These are phyloP conservation scores for Jaapia argillacea DNA, from an alignment of 768 basidiomycete species.

Conservation along the genomic window DNA sequence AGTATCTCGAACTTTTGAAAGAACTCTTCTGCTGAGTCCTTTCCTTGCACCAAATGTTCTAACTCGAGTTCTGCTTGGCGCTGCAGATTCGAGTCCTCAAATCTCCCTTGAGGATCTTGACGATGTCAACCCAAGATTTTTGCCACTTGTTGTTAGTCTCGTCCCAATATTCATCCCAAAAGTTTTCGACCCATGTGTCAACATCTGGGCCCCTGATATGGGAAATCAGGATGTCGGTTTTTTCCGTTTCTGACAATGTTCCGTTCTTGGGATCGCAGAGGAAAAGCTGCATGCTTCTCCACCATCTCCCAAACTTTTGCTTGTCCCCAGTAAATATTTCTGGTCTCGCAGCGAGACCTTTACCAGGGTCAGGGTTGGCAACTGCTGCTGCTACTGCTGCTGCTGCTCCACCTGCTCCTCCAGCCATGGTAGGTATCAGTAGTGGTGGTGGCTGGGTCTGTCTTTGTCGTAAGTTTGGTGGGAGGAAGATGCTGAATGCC, in stretches of 20 bases:
- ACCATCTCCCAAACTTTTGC: background rate
- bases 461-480: too few species aligned
- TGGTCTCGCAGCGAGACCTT: background rate
- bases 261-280: background rate
- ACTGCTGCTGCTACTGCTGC: too few species aligned
- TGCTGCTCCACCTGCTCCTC: too few species aligned
- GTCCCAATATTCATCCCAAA: background rate
- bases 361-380: too few species aligned
- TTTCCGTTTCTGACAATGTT: background rate
- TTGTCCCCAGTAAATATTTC: background rate
- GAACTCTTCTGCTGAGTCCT: background rate
- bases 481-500: too few species aligned
- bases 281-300: background rate
- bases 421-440: too few species aligned
- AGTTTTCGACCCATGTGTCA: background rate
- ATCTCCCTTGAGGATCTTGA: background rate
- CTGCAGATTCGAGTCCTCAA: background rate
- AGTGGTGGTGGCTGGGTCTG: too few species aligned
- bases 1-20: background rate
- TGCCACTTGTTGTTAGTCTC: background rate
- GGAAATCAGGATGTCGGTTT: background rate
- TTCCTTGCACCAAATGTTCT: background rate
- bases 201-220: background rate
- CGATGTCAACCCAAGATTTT: background rate
- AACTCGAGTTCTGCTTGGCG: conserved; percentile 1